Base-by-base conservation (phyloP, 148 eudicot genomes). In the Chenopodium quinoa region DNA sequence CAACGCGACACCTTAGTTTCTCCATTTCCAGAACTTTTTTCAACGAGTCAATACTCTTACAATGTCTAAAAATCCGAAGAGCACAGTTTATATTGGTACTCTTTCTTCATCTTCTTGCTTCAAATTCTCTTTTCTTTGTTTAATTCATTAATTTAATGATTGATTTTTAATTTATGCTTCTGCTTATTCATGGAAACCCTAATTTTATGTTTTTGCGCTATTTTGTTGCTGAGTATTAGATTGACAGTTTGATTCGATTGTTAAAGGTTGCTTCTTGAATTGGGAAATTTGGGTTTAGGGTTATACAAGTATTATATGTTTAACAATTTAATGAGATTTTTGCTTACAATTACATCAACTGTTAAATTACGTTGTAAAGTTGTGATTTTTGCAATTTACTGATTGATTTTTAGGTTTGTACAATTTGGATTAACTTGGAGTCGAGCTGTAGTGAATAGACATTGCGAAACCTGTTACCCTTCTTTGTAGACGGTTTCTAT, bases 51-150 rank as follows among this genome's bases (percentile, higher is more conserved):
- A 50, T 16, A 13, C 62, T 56, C 6, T 5, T 37, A 29, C 85
- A 31, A 83, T 83, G 86, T 44, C 82, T 29, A 82, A 34, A 14
- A 75, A 83, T 70, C 60, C 79, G 17, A 83, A 83, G 75, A 67
- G 76, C 76, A 83, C 86, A 23, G 83, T 83, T 80, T 84, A 69
- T 27, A n/a, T 76, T 14, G 86, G 86, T 84, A 68, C 66, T 52
- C 46, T 27, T 47, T 48, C 34, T n/a, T 56, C 69, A 17, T 2
- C 34, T 75, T 32, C 67, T 32, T 25, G 11, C 14, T 10, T n/a
- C 10, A 0, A 5, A 5, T 13, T 22, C 4, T 25, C 23, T 17
- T 52, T 27, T 9, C 4, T n/a, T 29, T 0, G 52, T 19, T 9
- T 54, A n/a, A 25, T 64, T 9, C 44, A 2, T 13, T 22, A 10